Evolutionary conservation across 2,329 filamentous ascomycete species (phyloP), one percentile per base, ranked within the genome.

Genomic region (Cercospora janseana): DNA sequence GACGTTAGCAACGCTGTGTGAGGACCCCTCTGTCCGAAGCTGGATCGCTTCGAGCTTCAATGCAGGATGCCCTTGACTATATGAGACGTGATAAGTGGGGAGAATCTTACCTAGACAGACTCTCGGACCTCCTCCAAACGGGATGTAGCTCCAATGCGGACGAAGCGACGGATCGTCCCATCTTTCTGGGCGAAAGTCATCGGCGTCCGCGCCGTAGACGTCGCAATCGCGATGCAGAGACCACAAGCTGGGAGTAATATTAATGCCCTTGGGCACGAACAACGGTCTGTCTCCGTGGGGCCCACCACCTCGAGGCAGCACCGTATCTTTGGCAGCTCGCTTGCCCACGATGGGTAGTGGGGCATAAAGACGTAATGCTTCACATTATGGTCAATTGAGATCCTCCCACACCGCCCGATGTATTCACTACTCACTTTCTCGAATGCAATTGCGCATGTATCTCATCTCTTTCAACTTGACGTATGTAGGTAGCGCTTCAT

Each of bases 321-420:
- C 85, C 4, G 87, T 90, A 70, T 90, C 84, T 47, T 74, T 76
- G n/a, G 89, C 76, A 12, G 87, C 79, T 15, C 82, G 72, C 53
- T 87, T 83, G 38, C 88, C 77, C 67, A 90, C 90, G 74, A 86
- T 87, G 2, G 88, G 87, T 2, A 92, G 84, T 8, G 79, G 75
- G 1, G 87, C 86, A 67, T 90, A 89, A 12, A 90, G 70, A 12
- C 87, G 82, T 55, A 90, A 77, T 0, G 57, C 57, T 61, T 23
- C 10, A 16, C 7, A 8, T 6, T 21, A 23, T 46, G 20, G 34
- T 38, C 34, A 38, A 21, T 21, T 12, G 24, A n/a, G 10, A 38
- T 6, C 26, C 34, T n/a, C 18, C 24, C 34, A 23, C n/a, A n/a
- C 10, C 8, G 26, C 2, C 6, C 16, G 6, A 46, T 13, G 24